Base-by-base conservation (phyloP, 1,284 basidiomycete genomes). In the Ustilago curta region DNA sequence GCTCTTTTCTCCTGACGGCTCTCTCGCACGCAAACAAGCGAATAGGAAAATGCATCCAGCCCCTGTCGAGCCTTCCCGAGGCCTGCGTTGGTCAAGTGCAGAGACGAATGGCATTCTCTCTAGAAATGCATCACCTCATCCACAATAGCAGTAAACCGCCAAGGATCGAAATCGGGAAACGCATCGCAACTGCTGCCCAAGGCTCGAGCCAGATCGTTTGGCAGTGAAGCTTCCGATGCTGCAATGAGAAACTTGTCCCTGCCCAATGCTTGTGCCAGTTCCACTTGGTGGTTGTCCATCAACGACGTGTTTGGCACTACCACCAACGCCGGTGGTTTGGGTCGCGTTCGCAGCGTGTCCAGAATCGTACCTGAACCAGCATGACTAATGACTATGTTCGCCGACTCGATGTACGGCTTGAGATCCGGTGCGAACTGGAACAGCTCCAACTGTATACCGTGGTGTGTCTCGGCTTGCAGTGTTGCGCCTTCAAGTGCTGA, bases 291-390 rank as follows among this genome's bases (percentile, higher is more conserved):
- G 85, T 97, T 93, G 85, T 97, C 92, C 86, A 96, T 90, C 49
- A 99, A 87, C 2, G 91, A 91, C 32, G 91, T 87, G 83, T 99
- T 99, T 12, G 95, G 94, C 1, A 97, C 91, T 14, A 93, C 92
- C 70, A 99, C 90, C 72, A 98, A 87, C 8, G 90, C 89, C 78
- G 91, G 93, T 32, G 56, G 52, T 5, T 19, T 52, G 8, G 59
- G 32, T 16, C 49, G 54, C 89, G 87, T 69, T 27, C 95, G 88
- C 45, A 98, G 87, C 12, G 92, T 93, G 51, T 95, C 93, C 40
- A 98, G 88, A 78, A 98, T 95, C 1, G 95, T 97, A 8, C 95
- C 96, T 12, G 96, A 93, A 54, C 95, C 95, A 80, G 94, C 95
- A 88, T 98, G 95, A 81, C 93, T 93, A 42, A 98, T 91, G 54